Base-by-base conservation (phyloP, 192 early-diverging fungal genomes). In the Backusella parvicylindrica region DNA sequence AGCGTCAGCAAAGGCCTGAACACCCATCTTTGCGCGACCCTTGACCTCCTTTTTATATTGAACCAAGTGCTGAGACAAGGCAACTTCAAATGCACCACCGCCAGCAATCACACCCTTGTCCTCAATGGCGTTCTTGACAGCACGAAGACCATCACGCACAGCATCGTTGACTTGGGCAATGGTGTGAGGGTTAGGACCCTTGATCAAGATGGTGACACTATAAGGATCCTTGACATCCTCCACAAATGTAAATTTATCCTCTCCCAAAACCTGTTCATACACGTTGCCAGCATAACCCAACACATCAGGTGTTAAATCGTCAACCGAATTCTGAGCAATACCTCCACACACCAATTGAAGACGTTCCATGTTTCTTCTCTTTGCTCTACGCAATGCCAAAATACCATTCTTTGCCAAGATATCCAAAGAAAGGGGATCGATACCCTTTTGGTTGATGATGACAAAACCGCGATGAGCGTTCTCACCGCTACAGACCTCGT, bases 301-400 rank as follows among this genome's bases (percentile, higher is more conserved):
- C 16, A 97, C 87, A 6, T 88, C 84, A 26, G 90, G 89, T 2
- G 88, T 88, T 78, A 99, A 88, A 78, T 99, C 98, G 68, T 99
- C 97, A 30, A 99, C 97, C 6, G 96, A 98, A 89, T 99, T 99
- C 81, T 99, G 96, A 47, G 96, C 97, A 36, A 89, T 75, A 77
- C 98, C 98, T 69, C 97, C 97, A 81, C 95, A 96, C 73, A 92
- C 92, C 75, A 99, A 84, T 84, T 99, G 97, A 68, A 99, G 89
- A 50, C 97, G 91, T 85, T 99, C 98, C 97, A 99, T 99, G 88
- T 99, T 99, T 83, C 98, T 91, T 81, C 98, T 90, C 90, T 99
- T 99, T 69, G 97, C 98, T 60, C 98, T 89, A 71, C 98, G 91
- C 47, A 99, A 87, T 13, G 96, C 97, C 43, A 99, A 78, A 82